These are phyloP conservation scores for Cetradonia linearis DNA, from an alignment of 495 filamentous ascomycete genomes.

Conservation along the genomic window DNA sequence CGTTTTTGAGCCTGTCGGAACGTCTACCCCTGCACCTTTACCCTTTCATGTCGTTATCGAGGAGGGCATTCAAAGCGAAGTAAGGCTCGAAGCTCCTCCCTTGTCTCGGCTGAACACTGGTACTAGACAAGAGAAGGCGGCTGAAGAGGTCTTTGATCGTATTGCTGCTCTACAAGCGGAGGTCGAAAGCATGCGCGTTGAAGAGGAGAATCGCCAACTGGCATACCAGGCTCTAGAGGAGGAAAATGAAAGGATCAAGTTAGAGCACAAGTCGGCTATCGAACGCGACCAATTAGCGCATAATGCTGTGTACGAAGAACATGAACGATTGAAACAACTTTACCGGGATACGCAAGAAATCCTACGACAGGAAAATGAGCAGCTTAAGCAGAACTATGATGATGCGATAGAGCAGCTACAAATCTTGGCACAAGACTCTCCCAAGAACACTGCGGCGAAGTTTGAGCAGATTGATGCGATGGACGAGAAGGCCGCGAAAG, in stretches of 20 bases:
- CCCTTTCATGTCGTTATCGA: conserved; percentile 6
- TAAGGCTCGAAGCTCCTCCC: conserved; percentile 13
- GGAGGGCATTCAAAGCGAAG: conserved; percentile 8
- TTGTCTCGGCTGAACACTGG: conserved; percentile 18
- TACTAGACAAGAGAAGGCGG: conserved; percentile 11
- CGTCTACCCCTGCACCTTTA: conserved; percentile 20
- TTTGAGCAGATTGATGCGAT: neutral
- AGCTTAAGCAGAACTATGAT: conserved; percentile 10
- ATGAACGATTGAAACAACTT: neutral
- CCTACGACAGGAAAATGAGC: conserved; percentile 27
- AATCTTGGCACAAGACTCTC: conserved; percentile 8
- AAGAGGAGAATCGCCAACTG: conserved; percentile 14
- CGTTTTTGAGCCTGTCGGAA: conserved; percentile 16
- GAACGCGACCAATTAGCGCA: conserved; percentile 5
- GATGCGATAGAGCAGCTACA: conserved; percentile 11
- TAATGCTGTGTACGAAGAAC: conserved; percentile 6
- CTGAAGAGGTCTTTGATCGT: conserved; percentile 23
- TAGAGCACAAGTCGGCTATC: conserved; percentile 11
- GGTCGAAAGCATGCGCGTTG: conserved; percentile 20
- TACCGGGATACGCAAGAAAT: conserved; percentile 8
- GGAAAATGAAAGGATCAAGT: conserved; percentile 7
- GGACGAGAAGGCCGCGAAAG: neutral
- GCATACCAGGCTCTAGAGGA: conserved; percentile 13
- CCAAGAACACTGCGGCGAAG: neutral
- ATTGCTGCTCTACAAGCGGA: conserved; percentile 24